Conservation (phyloP, 148 eudicot genomes). For the Camellia lanceoleosa region DNA sequence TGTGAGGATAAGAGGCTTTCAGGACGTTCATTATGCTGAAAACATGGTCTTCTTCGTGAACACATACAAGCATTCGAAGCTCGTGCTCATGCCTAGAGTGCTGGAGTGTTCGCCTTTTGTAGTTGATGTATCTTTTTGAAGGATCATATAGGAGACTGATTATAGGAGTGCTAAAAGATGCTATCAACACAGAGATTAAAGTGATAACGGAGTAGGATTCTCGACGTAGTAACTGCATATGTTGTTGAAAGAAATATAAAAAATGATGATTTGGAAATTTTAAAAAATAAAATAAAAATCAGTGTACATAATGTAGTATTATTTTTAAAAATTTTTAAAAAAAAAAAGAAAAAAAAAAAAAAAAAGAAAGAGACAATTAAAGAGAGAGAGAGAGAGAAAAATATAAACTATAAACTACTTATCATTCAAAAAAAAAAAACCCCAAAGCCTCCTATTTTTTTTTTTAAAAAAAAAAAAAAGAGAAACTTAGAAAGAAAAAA, state of each 20-base stretch:
- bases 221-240: background rate
- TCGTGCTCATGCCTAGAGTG: background rate
- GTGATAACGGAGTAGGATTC: background rate
- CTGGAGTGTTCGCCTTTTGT: slow-evolving; percentile 11
- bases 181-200: background rate
- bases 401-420: too few relatives aligned
- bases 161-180: slow-evolving; percentile 7
- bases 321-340: too few relatives aligned
- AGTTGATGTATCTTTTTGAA: slow-evolving; percentile 18
- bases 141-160: slow-evolving; percentile 9
- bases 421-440: too few relatives aligned
- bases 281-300: too few relatives aligned
- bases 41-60: slow-evolving; percentile 12
- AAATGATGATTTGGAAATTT: background rate
- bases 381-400: too few relatives aligned
- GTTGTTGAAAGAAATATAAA: background rate
- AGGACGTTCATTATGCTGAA: slow-evolving; percentile 9
- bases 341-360: too few relatives aligned
- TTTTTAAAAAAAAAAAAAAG: too few relatives aligned
- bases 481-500: too few relatives aligned
- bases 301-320: too few relatives aligned
- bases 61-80: background rate
- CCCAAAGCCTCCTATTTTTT: too few relatives aligned
- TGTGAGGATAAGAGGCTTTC: background rate
- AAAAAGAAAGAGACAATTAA: too few relatives aligned